Base-by-base conservation (phyloP, 1,139 yeast genomes). In the Debaryomyces fabryi region DNA sequence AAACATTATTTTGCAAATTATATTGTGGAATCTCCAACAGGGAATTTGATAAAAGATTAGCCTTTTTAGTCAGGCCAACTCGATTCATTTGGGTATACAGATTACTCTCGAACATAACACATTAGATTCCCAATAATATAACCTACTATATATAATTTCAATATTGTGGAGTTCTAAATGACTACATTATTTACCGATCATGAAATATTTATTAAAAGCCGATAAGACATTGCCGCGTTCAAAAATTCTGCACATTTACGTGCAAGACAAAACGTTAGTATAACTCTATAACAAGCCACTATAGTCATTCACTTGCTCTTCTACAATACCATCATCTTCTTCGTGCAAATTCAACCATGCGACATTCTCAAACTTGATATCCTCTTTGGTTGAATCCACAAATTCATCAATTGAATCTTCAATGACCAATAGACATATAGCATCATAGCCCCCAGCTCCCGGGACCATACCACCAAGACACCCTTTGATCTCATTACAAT, bases 361-460 rank as follows among this genome's bases (percentile, higher is more conserved):
- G 1, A 86, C 89, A 21, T 67, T 63, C 2, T 58, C 50, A 51
- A 83, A 81, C 18, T 53, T 52, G 2, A 47, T 42, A 25, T 64
- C 65, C 1, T 41, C 39, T 1, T 56, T 52, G 0, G 83, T 76
- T 3, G 61, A 58, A 3, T 53, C 49, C 12, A 67, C 58, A 40
- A 88, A 71, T 2, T 61, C 50, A 0, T 63, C 62, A 5, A 82
- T 65, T 4, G 81, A 67, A 1, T 67, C 64, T 25, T 79, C 83
- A 3, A 80, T 69, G 3, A 86, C 86, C 30, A 93, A 67, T 27
- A 92, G 62, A 51, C 96, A 81, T 35, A 93, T 81, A 0, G 99
- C 99, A 71, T 93, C 99, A 63, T 83, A 88, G 0, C 99, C 99
- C 20, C 99, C 99, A 0, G 99, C 99, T 2, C 99, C 99, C 0